Evolutionary conservation across 352 stramenopile species (phyloP).

Genomic region (Chrysophaeum taylorii): DNA sequence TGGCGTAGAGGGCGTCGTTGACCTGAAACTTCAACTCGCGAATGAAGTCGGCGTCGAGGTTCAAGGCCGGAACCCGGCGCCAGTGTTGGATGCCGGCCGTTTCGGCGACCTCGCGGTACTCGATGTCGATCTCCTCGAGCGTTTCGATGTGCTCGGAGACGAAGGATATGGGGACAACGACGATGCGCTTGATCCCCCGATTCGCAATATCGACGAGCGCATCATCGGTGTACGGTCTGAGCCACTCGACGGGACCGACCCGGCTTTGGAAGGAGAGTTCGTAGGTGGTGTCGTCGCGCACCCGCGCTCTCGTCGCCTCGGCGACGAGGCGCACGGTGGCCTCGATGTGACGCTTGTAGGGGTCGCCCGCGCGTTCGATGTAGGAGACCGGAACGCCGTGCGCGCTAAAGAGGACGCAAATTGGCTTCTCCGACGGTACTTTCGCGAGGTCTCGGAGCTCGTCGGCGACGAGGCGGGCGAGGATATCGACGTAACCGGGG

Average conservation of each 20-base stretch:
- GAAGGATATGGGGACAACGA: slow-evolving; percentile 96
- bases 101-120: slow-evolving; percentile 91
- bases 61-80: slow-evolving; percentile 84
- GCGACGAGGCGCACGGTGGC: slow-evolving; percentile 56
- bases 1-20: background rate
- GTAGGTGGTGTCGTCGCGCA: slow-evolving; percentile 38
- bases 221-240: slow-evolving; percentile 90
- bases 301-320: slow-evolving; percentile 28
- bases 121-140: slow-evolving; percentile 98
- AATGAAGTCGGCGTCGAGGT: slow-evolving; percentile 86
- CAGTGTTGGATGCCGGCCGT: slow-evolving; percentile 87
- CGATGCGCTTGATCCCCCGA: slow-evolving; percentile 83
- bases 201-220: slow-evolving; percentile 77
- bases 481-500: slow-evolving; percentile 82
- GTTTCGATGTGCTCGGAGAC: slow-evolving; percentile 99
- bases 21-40: slow-evolving; percentile 69
- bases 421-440: slow-evolving; percentile 37
- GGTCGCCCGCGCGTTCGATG: slow-evolving; percentile 63
- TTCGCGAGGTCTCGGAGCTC: slow-evolving; percentile 78
- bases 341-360: slow-evolving; percentile 67
- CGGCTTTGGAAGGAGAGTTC: slow-evolving; percentile 67
- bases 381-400: slow-evolving; percentile 69
- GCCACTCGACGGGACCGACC: slow-evolving; percentile 94
- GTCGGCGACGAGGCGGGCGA: slow-evolving; percentile 76
- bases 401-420: slow-evolving; percentile 62